Evolutionary conservation across 352 stramenopile species (phyloP).

Genomic region (Globisporangium okanoganense): DNA sequence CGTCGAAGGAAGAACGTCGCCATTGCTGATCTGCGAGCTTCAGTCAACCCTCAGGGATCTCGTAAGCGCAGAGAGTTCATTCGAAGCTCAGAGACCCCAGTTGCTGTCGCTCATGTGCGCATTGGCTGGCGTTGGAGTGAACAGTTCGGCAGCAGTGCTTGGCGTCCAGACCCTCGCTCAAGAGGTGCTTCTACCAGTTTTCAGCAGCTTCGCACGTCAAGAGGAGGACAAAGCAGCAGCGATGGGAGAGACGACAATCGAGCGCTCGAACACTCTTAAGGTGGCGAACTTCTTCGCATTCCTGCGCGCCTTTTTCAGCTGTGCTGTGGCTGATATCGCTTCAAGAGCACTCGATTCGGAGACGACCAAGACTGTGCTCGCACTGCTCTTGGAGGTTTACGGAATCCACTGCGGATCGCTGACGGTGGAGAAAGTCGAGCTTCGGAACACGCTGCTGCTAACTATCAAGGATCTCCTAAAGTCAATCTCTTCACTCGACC

Average conservation of each 20-base stretch:
- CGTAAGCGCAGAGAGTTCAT: conserved; percentile 15
- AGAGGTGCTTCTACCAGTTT: conserved; percentile 12
- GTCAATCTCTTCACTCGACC: not conserved
- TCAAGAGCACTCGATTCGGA: not conserved
- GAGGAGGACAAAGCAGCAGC: not conserved
- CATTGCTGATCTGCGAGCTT: conserved; percentile 23
- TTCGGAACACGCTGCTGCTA: conserved; percentile 29
- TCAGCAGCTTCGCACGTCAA: not conserved
- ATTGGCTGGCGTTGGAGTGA: conserved; percentile 1
- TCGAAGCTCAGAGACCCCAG: conserved; percentile 26
- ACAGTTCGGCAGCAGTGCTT: conserved; percentile 12
- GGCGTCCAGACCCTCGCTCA: conserved; percentile 2
- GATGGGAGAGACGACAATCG: not conserved
- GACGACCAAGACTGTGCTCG: conserved; percentile 11
- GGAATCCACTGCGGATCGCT: not conserved
- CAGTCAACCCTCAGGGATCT: conserved; percentile 20
- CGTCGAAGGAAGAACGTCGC: not conserved
- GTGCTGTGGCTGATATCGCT: not conserved
- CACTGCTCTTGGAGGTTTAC: conserved; percentile 6
- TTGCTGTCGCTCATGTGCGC: conserved; percentile 22
- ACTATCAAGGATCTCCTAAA: conserved; percentile 26
- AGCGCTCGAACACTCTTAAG: not conserved
- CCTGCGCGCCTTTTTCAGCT: conserved; percentile 8
- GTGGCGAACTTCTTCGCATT: conserved; percentile 6
- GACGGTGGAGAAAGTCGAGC: conserved; percentile 1